These are phyloP conservation scores for Lonicera japonica DNA, from an alignment of 129 eudicot species.

Conservation along the genomic window DNA sequence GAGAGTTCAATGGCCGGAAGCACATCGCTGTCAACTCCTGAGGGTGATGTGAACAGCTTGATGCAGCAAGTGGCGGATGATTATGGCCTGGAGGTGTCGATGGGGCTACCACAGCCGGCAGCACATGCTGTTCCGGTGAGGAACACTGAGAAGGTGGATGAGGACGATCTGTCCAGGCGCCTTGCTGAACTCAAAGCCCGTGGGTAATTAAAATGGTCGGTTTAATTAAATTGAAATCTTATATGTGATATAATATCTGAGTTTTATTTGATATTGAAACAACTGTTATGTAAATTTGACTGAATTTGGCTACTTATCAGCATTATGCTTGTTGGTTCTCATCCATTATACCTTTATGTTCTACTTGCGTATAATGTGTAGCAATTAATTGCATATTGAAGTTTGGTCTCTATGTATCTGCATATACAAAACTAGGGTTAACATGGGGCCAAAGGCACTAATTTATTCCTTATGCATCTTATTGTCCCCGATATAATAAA, in stretches of 20 bases:
- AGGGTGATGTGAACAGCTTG: conserved; percentile 77
- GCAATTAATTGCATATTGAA: not conserved
- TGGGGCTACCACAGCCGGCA: conserved; percentile 84
- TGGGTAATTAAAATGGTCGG: conserved; percentile 26
- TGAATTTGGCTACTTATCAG: not conserved
- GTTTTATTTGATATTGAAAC: not conserved
- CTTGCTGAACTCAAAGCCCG: conserved; percentile 91
- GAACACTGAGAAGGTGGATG: conserved; percentile 63
- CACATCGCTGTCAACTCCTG: conserved; percentile 78
- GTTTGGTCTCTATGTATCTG: not conserved
- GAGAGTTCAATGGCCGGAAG: conserved; percentile 95
- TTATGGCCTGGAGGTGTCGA: conserved; percentile 84
- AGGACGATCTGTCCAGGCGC: conserved; percentile 75
- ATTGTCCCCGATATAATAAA: too few species aligned
- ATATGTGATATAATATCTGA: not conserved
- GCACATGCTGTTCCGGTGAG: conserved; percentile 51
- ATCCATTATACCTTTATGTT: not conserved
- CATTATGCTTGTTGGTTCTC: not conserved
- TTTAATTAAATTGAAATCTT: not conserved
- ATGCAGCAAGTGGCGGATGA: conserved; percentile 99
- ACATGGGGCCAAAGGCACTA: too few species aligned
- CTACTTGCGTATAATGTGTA: not conserved
- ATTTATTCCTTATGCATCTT: too few species aligned
- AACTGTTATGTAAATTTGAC: conserved; percentile 5
- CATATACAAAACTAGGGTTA: too few species aligned